Percentiles rank a stretch among this genome's conserved stretches.
These are phyloP conservation scores for Themeda triandra DNA, from an alignment of 176 grass and related monocot genomes.

Conservation along the genomic window DNA sequence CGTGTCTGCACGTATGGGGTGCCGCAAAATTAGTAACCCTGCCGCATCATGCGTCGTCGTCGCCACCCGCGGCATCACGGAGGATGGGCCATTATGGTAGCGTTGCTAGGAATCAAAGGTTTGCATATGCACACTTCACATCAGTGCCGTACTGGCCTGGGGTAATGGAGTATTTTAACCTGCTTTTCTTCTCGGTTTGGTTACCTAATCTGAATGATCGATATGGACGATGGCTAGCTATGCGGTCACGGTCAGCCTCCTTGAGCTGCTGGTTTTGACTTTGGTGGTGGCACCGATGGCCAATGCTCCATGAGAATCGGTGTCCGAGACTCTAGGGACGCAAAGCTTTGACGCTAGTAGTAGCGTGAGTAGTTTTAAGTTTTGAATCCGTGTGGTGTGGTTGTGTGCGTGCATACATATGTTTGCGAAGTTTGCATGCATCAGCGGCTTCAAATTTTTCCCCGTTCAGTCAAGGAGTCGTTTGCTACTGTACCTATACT, in stretches of 20 bases:
- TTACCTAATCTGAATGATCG: slow-evolving; percentile 1
- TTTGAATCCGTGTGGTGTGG: neutral
- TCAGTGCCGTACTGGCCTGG: neutral
- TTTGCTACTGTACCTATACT: neutral
- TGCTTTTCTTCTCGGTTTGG: neutral
- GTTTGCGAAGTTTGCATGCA: slow-evolving; percentile 10
- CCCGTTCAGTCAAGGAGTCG: neutral
- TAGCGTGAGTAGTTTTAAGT: neutral
- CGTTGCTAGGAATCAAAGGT: neutral
- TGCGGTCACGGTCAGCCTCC: neutral
- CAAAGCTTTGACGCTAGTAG: slow-evolving; percentile 27
- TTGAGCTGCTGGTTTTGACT: slow-evolving; percentile 72
- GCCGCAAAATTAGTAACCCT: slow-evolving; percentile 12
- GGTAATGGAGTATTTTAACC: neutral
- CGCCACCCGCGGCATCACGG: neutral
- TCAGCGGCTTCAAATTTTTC: neutral
- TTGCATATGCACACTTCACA: neutral
- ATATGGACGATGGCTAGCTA: neutral
- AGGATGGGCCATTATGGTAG: neutral
- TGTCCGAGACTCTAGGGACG: slow-evolving; percentile 36
- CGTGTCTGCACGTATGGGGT: neutral
- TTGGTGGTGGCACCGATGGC: slow-evolving; percentile 34
- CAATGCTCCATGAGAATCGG: slow-evolving; percentile 45
- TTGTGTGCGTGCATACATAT: neutral
- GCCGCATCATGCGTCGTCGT: neutral